Percentiles rank a stretch among this genome's conserved stretches.
phyloP scores from a whole-genome alignment of 345 rosid species.

The Schrenkiella parvula region DNA sequence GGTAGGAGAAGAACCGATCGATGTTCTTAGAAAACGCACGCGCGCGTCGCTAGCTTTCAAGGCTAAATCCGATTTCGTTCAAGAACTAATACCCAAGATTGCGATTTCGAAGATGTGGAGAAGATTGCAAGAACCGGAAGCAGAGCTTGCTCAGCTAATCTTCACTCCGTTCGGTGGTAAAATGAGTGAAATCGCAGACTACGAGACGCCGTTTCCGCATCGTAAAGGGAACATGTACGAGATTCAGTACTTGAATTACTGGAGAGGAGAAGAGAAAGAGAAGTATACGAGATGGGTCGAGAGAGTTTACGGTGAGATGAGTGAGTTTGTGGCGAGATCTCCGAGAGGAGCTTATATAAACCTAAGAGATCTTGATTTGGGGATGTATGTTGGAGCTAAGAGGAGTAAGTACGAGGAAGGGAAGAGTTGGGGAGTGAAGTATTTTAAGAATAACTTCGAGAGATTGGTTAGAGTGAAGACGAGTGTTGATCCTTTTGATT shows the following conservation, averaged over 20 bases:
- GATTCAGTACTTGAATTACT: slow-evolving; percentile 49
- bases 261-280: slow-evolving; percentile 38
- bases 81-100: slow-evolving; percentile 30
- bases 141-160: slow-evolving; percentile 30
- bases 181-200: slow-evolving; percentile 41
- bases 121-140: slow-evolving; percentile 38
- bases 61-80: slow-evolving; percentile 63
- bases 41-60: slow-evolving; percentile 32
- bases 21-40: slow-evolving; percentile 26
- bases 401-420: slow-evolving; percentile 29
- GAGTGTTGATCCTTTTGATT: slow-evolving; percentile 33
- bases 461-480: slow-evolving; percentile 36
- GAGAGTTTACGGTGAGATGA: slow-evolving; percentile 39
- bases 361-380: slow-evolving; percentile 57
- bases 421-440: slow-evolving; percentile 35
- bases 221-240: slow-evolving; percentile 49
- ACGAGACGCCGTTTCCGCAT: slow-evolving; percentile 49
- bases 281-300: slow-evolving; percentile 30
- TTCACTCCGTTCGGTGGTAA: slow-evolving; percentile 67
- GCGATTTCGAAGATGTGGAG: slow-evolving; percentile 37
- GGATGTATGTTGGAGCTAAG: background rate
- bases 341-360: slow-evolving; percentile 52
- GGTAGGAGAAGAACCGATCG: slow-evolving; percentile 28
- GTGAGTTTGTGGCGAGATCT: slow-evolving; percentile 49
- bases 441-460: slow-evolving; percentile 34